A percentile compares a stretch with the other conserved stretches of the same genome.
These are phyloP conservation scores for Leccinellum luteum DNA, from an alignment of 768 basidiomycete species.

Conservation along the genomic window DNA sequence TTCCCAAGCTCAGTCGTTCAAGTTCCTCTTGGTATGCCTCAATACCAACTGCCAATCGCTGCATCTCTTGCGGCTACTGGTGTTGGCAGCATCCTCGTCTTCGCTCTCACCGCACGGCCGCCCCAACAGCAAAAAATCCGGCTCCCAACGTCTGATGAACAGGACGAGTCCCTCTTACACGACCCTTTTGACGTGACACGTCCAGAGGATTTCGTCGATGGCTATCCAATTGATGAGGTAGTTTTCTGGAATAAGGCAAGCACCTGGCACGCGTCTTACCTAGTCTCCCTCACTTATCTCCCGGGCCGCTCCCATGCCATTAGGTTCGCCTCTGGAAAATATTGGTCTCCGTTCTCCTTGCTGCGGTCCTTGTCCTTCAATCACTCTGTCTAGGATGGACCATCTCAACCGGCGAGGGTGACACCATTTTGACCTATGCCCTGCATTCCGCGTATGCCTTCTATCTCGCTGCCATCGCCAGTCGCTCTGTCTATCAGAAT, in stretches of 20 bases:
- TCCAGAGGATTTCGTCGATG: constrained; percentile 68
- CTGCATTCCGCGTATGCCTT: constrained; percentile 55
- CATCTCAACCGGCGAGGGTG: constrained; percentile 22
- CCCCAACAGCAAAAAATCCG: constrained; percentile 50
- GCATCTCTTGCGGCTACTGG: constrained; percentile 43
- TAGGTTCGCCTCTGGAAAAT: constrained; percentile 65
- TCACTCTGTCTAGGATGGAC: constrained; percentile 54
- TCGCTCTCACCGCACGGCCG: constrained; percentile 37
- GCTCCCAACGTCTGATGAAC: constrained; percentile 37
- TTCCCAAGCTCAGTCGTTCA: neutral
- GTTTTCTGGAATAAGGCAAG: constrained; percentile 59
- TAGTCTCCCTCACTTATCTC: neutral
- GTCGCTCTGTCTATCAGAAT: constrained; percentile 48
- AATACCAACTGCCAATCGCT: constrained; percentile 57
- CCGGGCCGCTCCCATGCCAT: neutral
- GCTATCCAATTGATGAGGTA: constrained; percentile 59
- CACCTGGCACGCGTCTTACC: neutral
- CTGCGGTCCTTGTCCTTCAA: constrained; percentile 47
- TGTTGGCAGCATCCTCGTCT: constrained; percentile 42
- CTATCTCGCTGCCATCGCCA: constrained; percentile 55
- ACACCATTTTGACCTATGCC: constrained; percentile 36
- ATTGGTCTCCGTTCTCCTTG: constrained; percentile 44
- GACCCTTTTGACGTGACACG: constrained; percentile 73
- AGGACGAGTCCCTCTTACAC: constrained; percentile 21
- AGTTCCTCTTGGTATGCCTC: constrained; percentile 47